Evolutionary conservation across 202 grass and related monocot genomes (phyloP).

Genomic region (Schoenoplectus triqueter): DNA sequence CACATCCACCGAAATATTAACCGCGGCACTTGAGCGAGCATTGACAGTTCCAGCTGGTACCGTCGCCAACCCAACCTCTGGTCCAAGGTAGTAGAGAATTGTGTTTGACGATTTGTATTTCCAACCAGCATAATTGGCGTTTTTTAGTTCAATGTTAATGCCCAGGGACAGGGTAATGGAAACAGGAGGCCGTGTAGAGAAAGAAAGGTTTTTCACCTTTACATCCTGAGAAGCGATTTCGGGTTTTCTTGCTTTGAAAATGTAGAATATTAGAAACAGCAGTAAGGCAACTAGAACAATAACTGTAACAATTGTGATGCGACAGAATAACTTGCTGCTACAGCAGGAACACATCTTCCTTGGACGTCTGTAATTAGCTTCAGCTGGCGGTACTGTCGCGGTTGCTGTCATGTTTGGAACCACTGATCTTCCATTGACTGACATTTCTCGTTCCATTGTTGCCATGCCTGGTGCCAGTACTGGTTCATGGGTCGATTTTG

Average conservation of each 20-base stretch:
- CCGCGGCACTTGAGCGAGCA: conserved; percentile 33
- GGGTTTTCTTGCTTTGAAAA: conserved; percentile 60
- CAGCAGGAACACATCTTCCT: conserved; percentile 33
- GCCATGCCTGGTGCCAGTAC: background rate
- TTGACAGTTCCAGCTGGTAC: conserved; percentile 48
- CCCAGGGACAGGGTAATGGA: conserved; percentile 40
- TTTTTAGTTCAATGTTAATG: conserved; percentile 51
- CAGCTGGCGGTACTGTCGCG: background rate
- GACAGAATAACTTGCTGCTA: conserved; percentile 15
- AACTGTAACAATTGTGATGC: conserved; percentile 44
- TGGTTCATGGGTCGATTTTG: conserved; percentile 1
- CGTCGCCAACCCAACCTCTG: conserved; percentile 47
- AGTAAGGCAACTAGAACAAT: conserved; percentile 43
- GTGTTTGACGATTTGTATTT: conserved; percentile 33
- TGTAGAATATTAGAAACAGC: conserved; percentile 51
- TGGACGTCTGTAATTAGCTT: background rate
- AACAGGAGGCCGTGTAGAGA: conserved; percentile 28
- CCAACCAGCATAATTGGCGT: conserved; percentile 59
- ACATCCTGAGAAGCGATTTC: conserved; percentile 47
- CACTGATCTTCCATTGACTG: background rate
- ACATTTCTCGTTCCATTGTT: background rate
- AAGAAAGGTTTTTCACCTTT: conserved; percentile 39
- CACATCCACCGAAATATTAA: conserved; percentile 33
- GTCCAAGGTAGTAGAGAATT: conserved; percentile 62
- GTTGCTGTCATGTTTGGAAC: background rate